Base-by-base conservation (phyloP, 2,329 filamentous ascomycete species). In the Ceratocystiopsis sp. region DNA sequence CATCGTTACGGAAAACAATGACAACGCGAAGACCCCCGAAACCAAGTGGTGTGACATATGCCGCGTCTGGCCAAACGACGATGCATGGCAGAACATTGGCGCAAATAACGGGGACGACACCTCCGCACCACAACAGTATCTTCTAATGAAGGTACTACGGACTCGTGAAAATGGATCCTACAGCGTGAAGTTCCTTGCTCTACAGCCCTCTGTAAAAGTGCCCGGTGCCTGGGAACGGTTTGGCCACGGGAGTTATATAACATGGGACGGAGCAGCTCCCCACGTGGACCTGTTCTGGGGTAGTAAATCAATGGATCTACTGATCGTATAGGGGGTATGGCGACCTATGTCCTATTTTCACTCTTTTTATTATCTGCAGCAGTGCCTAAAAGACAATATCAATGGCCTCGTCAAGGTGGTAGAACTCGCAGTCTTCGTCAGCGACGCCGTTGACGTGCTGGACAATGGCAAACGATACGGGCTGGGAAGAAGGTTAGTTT, bases 351-450 rank as follows among this genome's bases (percentile, higher is more conserved):
- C n/a, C n/a, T n/a, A n/a, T n/a, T n/a, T 32, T 12, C 12, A 32
- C 29, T 12, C 29, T 7, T 32, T 32, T 32, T 32, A 12, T 12
- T 32, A 32, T 12, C 7, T 32, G 7, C 29, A 7, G 14, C 43
- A 43, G 12, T 41, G 42, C 34, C 44, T 45, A 48, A 13, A 43
- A 46, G 2, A 46, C 41, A 41, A 46, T 10, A 2, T 43, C 35
- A 3, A 46, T 34, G 3, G 42, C 38, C 17, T 46, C 35, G 7
- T 43, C 44, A 2, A 43, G 32, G n/a, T 35, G 38, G n/a, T 29
- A 46, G 14, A 46, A 46, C 35, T 42, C 17, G 35, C 40, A 46
- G 41, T 46, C 41, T 15, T 46, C 44, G 18, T 46, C 38, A 1
- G 44, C 18, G 11, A 46, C 44, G 6, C 41, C 44, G 29, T 46